A percentile compares a stretch with the other conserved stretches of the same genome.
Conservation (phyloP, 495 filamentous ascomycete species). For the Ascobolus immersus region DNA sequence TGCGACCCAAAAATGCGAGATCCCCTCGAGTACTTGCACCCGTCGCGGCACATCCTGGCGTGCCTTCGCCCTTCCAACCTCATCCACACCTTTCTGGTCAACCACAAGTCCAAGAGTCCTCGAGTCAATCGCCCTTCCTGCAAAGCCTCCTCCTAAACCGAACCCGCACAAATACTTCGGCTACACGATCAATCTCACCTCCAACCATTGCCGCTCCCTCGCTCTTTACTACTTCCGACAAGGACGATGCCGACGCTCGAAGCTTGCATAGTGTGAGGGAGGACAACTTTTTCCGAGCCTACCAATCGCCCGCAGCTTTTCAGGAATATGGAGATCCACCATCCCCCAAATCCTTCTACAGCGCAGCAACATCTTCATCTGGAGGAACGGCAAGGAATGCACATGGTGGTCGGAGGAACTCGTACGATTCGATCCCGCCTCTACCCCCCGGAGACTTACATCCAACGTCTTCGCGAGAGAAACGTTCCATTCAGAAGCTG, state of each 20-base stretch:
- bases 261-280: constrained; percentile 4
- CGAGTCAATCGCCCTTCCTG: constrained; percentile 5
- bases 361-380: constrained; percentile 11
- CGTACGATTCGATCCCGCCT: background rate
- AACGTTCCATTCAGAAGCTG: constrained; percentile 9
- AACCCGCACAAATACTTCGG: constrained; percentile 2
- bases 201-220: constrained; percentile 5
- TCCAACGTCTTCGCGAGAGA: constrained; percentile 7
- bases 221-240: constrained; percentile 8
- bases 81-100: background rate
- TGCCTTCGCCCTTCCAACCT: background rate
- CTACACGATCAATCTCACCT: constrained; percentile 2
- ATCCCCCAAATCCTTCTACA: constrained; percentile 14
- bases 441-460: constrained; percentile 7
- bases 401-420: constrained; percentile 4
- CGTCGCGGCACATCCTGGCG: background rate
- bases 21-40: constrained; percentile 1
- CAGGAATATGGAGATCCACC: constrained; percentile 8
- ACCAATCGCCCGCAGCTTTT: constrained; percentile 5
- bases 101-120: background rate
- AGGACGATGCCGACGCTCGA: constrained; percentile 8
- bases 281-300: constrained; percentile 9
- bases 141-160: constrained; percentile 6
- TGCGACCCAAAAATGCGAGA: constrained; percentile 13
- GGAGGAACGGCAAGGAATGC: constrained; percentile 10